A percentile compares a stretch with the other conserved stretches of the same genome.
Evolutionary conservation across 2,329 filamentous ascomycete species (phyloP).

Genomic region (Alternaria rosae): DNA sequence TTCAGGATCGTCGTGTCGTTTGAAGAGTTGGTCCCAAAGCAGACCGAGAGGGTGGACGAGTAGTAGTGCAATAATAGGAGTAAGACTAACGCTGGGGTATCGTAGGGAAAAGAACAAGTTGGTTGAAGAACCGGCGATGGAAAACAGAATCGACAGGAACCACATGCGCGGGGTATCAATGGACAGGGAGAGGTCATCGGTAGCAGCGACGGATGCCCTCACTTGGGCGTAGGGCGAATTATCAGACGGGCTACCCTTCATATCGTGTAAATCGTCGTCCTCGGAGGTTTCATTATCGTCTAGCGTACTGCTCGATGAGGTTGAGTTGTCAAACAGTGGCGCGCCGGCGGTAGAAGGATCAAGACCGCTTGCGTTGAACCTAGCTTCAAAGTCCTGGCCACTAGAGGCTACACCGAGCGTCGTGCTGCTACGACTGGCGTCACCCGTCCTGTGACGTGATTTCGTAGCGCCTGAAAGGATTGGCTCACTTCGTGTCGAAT

Average conservation of each 20-base stretch:
- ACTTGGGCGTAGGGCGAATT: slow-evolving; percentile 82
- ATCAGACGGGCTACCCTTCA: slow-evolving; percentile 63
- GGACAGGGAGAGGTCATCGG: slow-evolving; percentile 77
- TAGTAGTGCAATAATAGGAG: slow-evolving; percentile 84
- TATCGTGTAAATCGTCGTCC: slow-evolving; percentile 43
- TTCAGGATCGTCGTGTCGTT: slow-evolving; percentile 63
- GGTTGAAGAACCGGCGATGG: slow-evolving; percentile 80
- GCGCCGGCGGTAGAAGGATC: slow-evolving; percentile 32
- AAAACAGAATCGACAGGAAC: slow-evolving; percentile 79
- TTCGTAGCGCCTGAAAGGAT: slow-evolving; percentile 22
- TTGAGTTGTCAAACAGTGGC: slow-evolving; percentile 33
- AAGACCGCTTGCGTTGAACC: slow-evolving; percentile 42
- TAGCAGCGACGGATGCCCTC: slow-evolving; percentile 77
- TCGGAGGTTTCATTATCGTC: slow-evolving; percentile 47
- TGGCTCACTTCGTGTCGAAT: slow-evolving; percentile 28
- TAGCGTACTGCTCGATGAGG: slow-evolving; percentile 41
- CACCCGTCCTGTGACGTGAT: slow-evolving; percentile 37
- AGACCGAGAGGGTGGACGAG: slow-evolving; percentile 85
- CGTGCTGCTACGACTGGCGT: slow-evolving; percentile 34
- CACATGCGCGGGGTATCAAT: slow-evolving; percentile 91
- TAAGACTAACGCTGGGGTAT: slow-evolving; percentile 90
- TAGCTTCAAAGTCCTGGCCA: slow-evolving; percentile 41
- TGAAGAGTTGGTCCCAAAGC: slow-evolving; percentile 77
- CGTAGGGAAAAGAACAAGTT: slow-evolving; percentile 89
- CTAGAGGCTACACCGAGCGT: slow-evolving; percentile 34